A percentile compares a stretch with the other conserved stretches of the same genome.
These are phyloP conservation scores for Croton laevigatus DNA, from an alignment of 441 rosid genomes.

Conservation along the genomic window DNA sequence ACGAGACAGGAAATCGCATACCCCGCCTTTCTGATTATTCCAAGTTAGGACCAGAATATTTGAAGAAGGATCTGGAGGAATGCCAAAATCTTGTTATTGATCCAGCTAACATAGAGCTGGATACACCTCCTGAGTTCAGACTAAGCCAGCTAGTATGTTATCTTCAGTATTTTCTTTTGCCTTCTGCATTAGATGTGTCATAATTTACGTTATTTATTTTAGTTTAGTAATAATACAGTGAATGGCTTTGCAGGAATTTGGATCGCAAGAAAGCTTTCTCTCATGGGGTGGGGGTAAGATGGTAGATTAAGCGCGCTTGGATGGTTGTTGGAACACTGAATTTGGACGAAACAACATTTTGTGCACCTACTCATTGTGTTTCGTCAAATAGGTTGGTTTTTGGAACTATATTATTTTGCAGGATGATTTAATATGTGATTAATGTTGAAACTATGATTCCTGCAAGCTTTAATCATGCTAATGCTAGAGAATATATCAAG, in stretches of 20 bases:
- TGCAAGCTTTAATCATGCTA: slow-evolving; percentile 2
- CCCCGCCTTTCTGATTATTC: slow-evolving; percentile 71
- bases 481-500: neutral
- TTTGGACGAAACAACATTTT: slow-evolving; percentile 4
- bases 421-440: slow-evolving; percentile 13
- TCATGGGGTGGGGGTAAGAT: slow-evolving; percentile 72
- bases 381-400: slow-evolving; percentile 4
- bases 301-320: slow-evolving; percentile 14
- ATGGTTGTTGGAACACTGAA: neutral
- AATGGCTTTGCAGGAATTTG: slow-evolving; percentile 59
- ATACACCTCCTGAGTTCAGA: slow-evolving; percentile 90
- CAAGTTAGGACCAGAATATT: slow-evolving; percentile 59
- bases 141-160: slow-evolving; percentile 84
- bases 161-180: neutral
- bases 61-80: slow-evolving; percentile 84
- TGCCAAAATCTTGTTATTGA: slow-evolving; percentile 72
- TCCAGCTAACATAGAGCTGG: slow-evolving; percentile 74
- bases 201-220: neutral
- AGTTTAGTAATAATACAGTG: neutral
- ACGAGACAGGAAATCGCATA: slow-evolving; percentile 35
- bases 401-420: slow-evolving; percentile 23
- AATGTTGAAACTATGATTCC: slow-evolving; percentile 9
- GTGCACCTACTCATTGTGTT: slow-evolving; percentile 3
- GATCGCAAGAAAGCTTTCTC: slow-evolving; percentile 84
- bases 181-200: neutral